phyloP scores from a whole-genome alignment of 495 filamentous ascomycete species.

The Podospora tetraspora region DNA sequence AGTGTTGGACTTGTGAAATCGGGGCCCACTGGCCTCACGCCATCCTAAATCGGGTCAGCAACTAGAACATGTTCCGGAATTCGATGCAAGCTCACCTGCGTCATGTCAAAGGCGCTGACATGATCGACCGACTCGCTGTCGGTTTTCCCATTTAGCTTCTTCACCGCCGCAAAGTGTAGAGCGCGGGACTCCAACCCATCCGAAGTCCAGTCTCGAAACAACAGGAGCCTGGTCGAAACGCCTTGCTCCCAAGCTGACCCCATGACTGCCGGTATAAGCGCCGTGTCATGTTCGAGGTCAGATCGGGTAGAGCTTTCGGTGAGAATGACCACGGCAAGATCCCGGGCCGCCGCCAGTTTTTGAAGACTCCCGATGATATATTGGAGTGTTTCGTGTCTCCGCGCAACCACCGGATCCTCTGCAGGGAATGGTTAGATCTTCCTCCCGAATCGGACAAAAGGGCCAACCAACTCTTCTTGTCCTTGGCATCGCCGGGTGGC shows the following conservation, averaged over 20 bases:
- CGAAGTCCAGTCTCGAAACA: constrained; percentile 62
- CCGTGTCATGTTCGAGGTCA: constrained; percentile 50
- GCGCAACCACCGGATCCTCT: constrained; percentile 33
- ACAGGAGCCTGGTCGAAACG: constrained; percentile 58
- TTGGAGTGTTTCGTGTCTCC: constrained; percentile 42
- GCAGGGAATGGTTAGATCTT: constrained; percentile 2
- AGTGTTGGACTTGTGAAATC: constrained; percentile 17
- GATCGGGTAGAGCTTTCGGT: constrained; percentile 70
- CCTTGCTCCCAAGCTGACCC: constrained; percentile 64
- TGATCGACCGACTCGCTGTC: constrained; percentile 22
- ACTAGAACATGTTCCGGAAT: not conserved
- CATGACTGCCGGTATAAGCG: constrained; percentile 67
- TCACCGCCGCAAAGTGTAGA: constrained; percentile 38
- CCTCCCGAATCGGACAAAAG: not conserved
- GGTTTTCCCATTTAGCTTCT: constrained; percentile 42
- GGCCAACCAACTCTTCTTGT: constrained; percentile 21
- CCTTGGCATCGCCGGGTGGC: constrained; percentile 17
- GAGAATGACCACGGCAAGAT: constrained; percentile 62
- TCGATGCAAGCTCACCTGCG: constrained; percentile 25
- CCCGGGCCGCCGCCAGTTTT: constrained; percentile 62
- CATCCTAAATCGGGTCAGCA: constrained; percentile 6
- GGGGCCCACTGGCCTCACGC: constrained; percentile 1
- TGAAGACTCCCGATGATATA: constrained; percentile 48
- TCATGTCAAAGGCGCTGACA: constrained; percentile 39
- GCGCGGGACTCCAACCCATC: constrained; percentile 24